These are phyloP conservation scores for Endotrypanum monterogeii DNA, from an alignment of 208 protist species.

Conservation along the genomic window DNA sequence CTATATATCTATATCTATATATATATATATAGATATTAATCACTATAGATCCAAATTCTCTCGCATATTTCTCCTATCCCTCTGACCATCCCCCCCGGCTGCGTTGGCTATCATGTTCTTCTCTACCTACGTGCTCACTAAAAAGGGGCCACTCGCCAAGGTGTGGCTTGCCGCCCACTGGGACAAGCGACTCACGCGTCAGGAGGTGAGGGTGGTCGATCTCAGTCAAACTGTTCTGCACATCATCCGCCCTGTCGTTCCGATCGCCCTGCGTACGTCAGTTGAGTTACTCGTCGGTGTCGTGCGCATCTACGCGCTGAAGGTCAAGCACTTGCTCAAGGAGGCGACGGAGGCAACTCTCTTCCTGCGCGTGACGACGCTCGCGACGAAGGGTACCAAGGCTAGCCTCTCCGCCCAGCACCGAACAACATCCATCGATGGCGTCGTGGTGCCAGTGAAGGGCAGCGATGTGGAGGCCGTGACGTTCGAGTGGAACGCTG, in stretches of 20 bases:
- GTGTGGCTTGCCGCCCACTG: conserved; percentile 97
- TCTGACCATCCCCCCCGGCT: neutral
- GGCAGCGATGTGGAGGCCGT: conserved; percentile 76
- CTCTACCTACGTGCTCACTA: conserved; percentile 96
- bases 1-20: neutral
- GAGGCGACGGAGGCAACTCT: conserved; percentile 86
- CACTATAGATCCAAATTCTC: neutral
- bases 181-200: conserved; percentile 94
- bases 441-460: conserved; percentile 50
- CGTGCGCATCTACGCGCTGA: conserved; percentile 96
- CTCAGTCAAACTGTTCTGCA: conserved; percentile 90
- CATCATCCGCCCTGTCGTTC: conserved; percentile 94
- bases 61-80: neutral
- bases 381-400: conserved; percentile 29
- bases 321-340: conserved; percentile 90
- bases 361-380: conserved; percentile 63
- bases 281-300: conserved; percentile 97
- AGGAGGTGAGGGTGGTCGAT: conserved; percentile 91
- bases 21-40: neutral
- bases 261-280: conserved; percentile 95
- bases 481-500: conserved; percentile 66
- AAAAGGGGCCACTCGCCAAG: conserved; percentile 95
- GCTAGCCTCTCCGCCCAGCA: conserved; percentile 22
- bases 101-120: conserved; percentile 93
- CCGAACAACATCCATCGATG: conserved; percentile 47